phyloP scores from a whole-genome alignment of 768 basidiomycete species.

The Lyophyllum semitale region DNA sequence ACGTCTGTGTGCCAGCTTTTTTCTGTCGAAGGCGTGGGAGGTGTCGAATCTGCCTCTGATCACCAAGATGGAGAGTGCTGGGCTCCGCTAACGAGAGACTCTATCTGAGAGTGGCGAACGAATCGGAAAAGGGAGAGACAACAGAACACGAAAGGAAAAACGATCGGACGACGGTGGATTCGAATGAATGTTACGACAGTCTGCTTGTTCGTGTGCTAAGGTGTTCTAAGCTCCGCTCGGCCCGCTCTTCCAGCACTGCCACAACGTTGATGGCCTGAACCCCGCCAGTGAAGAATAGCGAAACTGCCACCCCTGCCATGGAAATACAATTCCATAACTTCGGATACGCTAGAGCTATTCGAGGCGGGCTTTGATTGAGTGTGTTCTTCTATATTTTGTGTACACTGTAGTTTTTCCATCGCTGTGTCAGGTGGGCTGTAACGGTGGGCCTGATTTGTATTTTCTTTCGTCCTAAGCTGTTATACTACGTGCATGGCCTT shows the following conservation, averaged over 20 bases:
- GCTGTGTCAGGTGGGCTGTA: too few relatives aligned
- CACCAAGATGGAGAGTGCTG: constrained; percentile 5
- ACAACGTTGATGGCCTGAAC: not conserved
- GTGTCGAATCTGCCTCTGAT: not conserved
- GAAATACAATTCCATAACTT: too few relatives aligned
- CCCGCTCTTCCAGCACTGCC: not conserved
- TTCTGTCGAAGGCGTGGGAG: not conserved
- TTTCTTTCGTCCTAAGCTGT: too few relatives aligned
- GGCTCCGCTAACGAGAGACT: not conserved
- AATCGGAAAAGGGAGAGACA: not conserved
- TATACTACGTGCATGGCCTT: too few relatives aligned
- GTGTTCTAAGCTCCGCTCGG: not conserved
- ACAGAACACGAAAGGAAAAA: not conserved
- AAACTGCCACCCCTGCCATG: too few relatives aligned
- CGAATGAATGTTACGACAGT: not conserved
- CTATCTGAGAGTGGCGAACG: not conserved
- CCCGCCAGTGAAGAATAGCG: too few relatives aligned
- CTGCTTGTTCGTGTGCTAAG: not conserved
- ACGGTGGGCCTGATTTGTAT: too few relatives aligned
- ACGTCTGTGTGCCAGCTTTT: not conserved
- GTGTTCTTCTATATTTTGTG: too few relatives aligned
- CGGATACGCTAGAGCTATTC: too few relatives aligned
- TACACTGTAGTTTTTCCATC: too few relatives aligned
- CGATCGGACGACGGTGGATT: not conserved
- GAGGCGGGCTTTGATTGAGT: too few relatives aligned